Conservation (phyloP, 176 grass and related monocot genomes). For the Musa itinerans region DNA sequence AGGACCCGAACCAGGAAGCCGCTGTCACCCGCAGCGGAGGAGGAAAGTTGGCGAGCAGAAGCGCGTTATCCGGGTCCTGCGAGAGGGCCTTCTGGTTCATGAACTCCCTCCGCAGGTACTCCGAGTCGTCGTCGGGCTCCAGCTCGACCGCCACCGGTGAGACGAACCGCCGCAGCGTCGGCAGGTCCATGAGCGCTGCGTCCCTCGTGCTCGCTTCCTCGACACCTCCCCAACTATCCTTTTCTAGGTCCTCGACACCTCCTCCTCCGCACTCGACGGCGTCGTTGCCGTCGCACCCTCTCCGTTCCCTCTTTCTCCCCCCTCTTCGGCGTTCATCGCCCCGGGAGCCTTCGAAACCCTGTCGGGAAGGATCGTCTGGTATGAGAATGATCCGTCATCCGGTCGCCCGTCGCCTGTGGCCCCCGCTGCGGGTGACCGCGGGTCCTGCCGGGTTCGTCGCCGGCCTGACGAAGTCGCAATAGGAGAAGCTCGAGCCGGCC, state of each 20-base stretch:
- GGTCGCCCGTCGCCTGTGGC: slow-evolving; percentile 38
- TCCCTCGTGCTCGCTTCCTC: slow-evolving; percentile 5
- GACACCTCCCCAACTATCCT: neutral
- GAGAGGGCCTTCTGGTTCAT: slow-evolving; percentile 10
- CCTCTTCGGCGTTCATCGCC: slow-evolving; percentile 4
- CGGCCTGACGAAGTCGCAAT: too few relatives aligned
- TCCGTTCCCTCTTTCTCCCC: neutral
- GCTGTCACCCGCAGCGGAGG: neutral
- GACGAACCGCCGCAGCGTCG: slow-evolving; percentile 1
- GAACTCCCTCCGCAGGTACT: slow-evolving; percentile 20
- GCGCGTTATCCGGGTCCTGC: slow-evolving; percentile 7
- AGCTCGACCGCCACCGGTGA: slow-evolving; percentile 11
- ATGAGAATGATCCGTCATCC: slow-evolving; percentile 22
- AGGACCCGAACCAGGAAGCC: too few relatives aligned
- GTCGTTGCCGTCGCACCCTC: neutral
- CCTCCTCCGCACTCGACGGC: slow-evolving; percentile 10
- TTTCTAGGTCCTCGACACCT: slow-evolving; percentile 8
- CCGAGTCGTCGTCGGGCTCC: slow-evolving; percentile 4
- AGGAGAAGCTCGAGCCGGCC: too few relatives aligned
- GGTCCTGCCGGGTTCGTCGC: too few relatives aligned
- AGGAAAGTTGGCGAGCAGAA: slow-evolving; percentile 21
- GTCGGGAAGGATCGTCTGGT: slow-evolving; percentile 26
- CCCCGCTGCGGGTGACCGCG: slow-evolving; percentile 36
- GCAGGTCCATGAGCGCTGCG: slow-evolving; percentile 8
- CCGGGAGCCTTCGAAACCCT: slow-evolving; percentile 17